Percentiles rank a stretch among this genome's conserved stretches.
Conservation (phyloP, 179 eudicot genomes). For the Carnegiea gigantea region DNA sequence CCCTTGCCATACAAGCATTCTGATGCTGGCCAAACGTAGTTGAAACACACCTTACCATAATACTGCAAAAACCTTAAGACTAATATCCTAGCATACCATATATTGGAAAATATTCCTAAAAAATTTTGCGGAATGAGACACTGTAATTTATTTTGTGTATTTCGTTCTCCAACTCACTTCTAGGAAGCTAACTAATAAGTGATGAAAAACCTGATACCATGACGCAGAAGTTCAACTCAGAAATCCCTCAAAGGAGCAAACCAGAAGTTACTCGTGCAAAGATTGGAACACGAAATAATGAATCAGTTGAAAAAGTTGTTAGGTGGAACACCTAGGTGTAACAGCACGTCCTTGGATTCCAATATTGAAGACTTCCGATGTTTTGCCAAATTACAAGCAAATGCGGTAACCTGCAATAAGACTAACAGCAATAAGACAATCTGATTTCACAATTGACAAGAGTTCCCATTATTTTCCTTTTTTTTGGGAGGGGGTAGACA, state of each 20-base stretch:
- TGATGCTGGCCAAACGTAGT: background rate
- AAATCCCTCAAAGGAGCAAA: background rate
- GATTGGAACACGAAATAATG: background rate
- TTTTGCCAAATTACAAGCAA: constrained; percentile 91
- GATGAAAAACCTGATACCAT: background rate
- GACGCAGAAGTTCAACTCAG: constrained; percentile 12
- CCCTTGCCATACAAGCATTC: background rate
- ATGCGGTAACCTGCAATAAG: constrained; percentile 73
- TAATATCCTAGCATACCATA: background rate
- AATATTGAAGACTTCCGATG: constrained; percentile 88
- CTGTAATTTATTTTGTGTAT: background rate
- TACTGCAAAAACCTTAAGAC: background rate
- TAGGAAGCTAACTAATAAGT: constrained; percentile 1
- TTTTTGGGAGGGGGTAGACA: background rate
- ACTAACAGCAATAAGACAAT: constrained; percentile 12
- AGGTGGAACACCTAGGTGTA: constrained; percentile 73
- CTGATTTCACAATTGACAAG: background rate
- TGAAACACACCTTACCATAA: background rate
- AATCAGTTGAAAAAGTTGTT: background rate
- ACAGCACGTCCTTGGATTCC: constrained; percentile 87
- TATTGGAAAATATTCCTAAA: too few relatives aligned
- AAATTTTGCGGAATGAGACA: background rate
- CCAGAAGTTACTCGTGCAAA: background rate
- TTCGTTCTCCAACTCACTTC: background rate
- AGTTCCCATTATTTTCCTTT: background rate